phyloP scores from a whole-genome alignment of 306 rosid genomes.

The Sechiopsis laciniata region DNA sequence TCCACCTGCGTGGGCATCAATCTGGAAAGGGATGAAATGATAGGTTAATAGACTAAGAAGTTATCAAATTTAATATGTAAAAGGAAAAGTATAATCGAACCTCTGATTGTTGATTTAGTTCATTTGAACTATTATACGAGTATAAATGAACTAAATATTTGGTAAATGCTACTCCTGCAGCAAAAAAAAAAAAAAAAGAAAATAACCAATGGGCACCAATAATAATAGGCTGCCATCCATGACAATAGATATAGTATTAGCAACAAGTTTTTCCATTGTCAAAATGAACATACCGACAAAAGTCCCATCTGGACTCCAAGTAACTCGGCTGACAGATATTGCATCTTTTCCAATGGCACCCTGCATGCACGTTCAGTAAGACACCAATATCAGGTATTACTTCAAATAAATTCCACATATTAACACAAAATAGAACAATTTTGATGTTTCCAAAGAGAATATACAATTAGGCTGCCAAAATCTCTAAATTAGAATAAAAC shows the following conservation, averaged over 20 bases:
- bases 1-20: conserved; percentile 73
- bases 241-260: too few relatives aligned
- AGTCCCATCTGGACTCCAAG: conserved; percentile 85
- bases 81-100: conserved; percentile 30
- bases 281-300: conserved; percentile 58
- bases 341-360: conserved; percentile 47
- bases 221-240: conserved; percentile 21
- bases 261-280: not conserved
- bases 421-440: conserved; percentile 1
- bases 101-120: conserved; percentile 62
- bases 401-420: conserved; percentile 8
- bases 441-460: conserved; percentile 18
- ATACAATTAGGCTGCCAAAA: conserved; percentile 21
- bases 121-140: conserved; percentile 52
- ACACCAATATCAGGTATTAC: conserved; percentile 25
- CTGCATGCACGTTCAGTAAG: conserved; percentile 45
- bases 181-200: conserved; percentile 22
- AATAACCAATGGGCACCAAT: conserved; percentile 23
- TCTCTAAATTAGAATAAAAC: conserved; percentile 29
- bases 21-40: conserved; percentile 37
- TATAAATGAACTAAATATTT: conserved; percentile 80
- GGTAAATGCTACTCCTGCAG: conserved; percentile 72
- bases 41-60: conserved; percentile 28
- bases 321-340: conserved; percentile 69
- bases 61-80: conserved; percentile 24